Base-by-base conservation (phyloP, 257 asterid genomes). In the Knoxia roxburghii region DNA sequence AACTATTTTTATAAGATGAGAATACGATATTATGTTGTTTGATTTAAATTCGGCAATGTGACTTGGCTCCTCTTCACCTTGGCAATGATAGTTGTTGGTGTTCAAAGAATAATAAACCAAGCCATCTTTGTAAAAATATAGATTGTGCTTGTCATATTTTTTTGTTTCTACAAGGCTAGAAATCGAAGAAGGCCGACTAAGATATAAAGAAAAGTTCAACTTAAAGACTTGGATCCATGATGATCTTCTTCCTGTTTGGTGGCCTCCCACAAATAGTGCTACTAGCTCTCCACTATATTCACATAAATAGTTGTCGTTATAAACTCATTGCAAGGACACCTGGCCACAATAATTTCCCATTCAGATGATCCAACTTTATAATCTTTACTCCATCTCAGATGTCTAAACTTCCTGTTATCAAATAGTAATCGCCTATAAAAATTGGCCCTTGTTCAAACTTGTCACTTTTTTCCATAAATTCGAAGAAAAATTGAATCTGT, bases 61-160 rank as follows among this genome's bases (percentile, higher is more conserved):
- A n/a, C n/a, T n/a, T n/a, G n/a, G n/a, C n/a, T n/a, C n/a, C n/a
- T 30, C 13, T 7, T 32, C 32, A 9, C 63, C 9, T 29, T 3
- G 1, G 63, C n/a, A 57, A 57, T 57, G 63, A 57, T 30, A 57
- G 4, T 17, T 57, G 26, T 57, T 57, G 26, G 63, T 57, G 63
- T 18, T 32, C 32, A 57, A 14, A 32, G 43, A 57, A 32, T 57
- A 57, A 32, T 57, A 57, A 17, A 57, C 26, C 24, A 57, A n/a
- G 24, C 43, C 63, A 18, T 17, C 41, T 18, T 57, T 35, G 6
- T 57, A 57, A 57, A 57, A 32, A 57, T 14, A 9, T 57, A 57
- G 14, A 57, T 32, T 30, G 43, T 57, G 63, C 32, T 32, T 0
- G 63, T 43, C 43, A 57, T 32, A 15, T n/a, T 57, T 24, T 57